A percentile compares a stretch with the other conserved stretches of the same genome.
Conservation (phyloP, 1,139 yeast species). For the Schizosaccharomyces versatilis region DNA sequence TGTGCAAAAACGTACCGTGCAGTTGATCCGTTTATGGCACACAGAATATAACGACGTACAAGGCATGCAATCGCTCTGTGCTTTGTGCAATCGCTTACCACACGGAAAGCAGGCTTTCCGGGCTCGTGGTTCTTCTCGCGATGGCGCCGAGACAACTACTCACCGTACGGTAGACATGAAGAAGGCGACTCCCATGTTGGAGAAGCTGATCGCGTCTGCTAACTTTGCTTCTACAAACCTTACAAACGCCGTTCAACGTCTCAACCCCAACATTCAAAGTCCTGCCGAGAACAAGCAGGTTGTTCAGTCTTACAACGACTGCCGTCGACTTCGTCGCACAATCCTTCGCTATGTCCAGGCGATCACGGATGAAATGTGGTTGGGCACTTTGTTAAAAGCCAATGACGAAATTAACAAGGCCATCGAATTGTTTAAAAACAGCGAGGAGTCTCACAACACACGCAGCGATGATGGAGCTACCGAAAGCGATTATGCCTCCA, state of each 20-base stretch:
- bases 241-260: conserved; percentile 37
- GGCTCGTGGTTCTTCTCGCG: conserved; percentile 1
- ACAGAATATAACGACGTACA: conserved; percentile 30
- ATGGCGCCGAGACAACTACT: background rate
- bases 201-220: conserved; percentile 50
- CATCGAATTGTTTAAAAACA: background rate
- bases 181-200: conserved; percentile 21
- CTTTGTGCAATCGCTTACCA: conserved; percentile 26
- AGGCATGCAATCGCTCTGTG: conserved; percentile 31
- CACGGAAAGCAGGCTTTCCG: conserved; percentile 15
- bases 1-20: conserved; percentile 27
- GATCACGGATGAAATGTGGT: conserved; percentile 57
- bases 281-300: conserved; percentile 35
- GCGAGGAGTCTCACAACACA: too few relatives aligned
- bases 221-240: conserved; percentile 56
- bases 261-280: conserved; percentile 27
- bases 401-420: conserved; percentile 56
- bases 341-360: conserved; percentile 63
- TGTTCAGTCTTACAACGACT: conserved; percentile 40
- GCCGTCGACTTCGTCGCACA: conserved; percentile 54
- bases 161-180: conserved; percentile 5
- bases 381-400: conserved; percentile 68
- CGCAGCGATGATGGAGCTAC: too few relatives aligned
- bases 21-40: conserved; percentile 44
- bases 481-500: too few relatives aligned